phyloP scores from a whole-genome alignment of 352 stramenopile genomes.

The Pythium scleroteichum region DNA sequence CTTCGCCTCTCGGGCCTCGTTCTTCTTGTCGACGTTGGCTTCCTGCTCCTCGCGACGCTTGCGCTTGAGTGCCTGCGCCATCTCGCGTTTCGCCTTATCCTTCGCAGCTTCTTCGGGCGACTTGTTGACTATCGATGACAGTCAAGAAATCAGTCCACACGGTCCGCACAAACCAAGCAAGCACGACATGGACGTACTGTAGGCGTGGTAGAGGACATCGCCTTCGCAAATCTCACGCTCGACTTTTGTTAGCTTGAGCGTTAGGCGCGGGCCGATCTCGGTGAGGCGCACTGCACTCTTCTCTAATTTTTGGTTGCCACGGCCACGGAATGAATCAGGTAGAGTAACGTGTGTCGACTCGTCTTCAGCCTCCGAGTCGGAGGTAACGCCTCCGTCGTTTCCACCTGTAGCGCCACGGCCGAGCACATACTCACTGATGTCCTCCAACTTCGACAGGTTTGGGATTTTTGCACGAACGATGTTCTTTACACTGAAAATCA shows the following conservation, averaged over 20 bases:
- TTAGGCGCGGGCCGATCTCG: constrained; percentile 96
- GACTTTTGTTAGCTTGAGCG: constrained; percentile 95
- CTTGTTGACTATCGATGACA: constrained; percentile 58
- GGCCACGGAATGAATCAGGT: constrained; percentile 90
- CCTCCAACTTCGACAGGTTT: constrained; percentile 93
- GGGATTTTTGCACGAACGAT: constrained; percentile 92
- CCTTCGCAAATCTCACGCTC: constrained; percentile 95
- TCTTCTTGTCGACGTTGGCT: constrained; percentile 87
- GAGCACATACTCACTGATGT: constrained; percentile 97
- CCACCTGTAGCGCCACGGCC: constrained; percentile 42
- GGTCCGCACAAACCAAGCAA: no score
- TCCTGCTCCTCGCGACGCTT: constrained; percentile 89
- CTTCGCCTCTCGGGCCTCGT: constrained; percentile 77
- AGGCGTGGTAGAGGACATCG: constrained; percentile 98
- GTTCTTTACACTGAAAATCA: constrained; percentile 38
- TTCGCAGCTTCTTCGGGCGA: constrained; percentile 80
- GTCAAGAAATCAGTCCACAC: background rate
- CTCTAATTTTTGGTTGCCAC: constrained; percentile 91
- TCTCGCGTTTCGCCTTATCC: constrained; percentile 79
- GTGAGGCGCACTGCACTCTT: constrained; percentile 94
- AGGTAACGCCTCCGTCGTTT: constrained; percentile 70
- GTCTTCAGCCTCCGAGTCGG: constrained; percentile 97
- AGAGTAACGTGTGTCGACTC: constrained; percentile 91
- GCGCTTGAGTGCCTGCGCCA: constrained; percentile 69
- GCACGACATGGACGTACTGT: constrained; percentile 35